Conservation (phyloP, 768 basidiomycete genomes). For the Rhodosporidiobolus odoratus region DNA sequence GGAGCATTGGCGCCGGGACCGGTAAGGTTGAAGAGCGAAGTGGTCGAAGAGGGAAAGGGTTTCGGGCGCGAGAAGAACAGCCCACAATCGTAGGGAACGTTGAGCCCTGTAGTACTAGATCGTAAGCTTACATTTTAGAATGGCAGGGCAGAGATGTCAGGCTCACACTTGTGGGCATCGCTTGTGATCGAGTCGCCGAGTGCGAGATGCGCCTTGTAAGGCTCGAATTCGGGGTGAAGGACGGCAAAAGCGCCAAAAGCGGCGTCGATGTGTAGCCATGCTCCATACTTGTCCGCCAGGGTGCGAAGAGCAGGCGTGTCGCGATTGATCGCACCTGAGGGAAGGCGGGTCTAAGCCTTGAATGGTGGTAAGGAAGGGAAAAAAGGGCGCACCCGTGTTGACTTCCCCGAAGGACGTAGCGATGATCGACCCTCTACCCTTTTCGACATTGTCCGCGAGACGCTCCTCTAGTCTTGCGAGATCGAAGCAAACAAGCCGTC, state of each 20-base stretch:
- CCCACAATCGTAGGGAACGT: slow-evolving; percentile 49
- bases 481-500: slow-evolving; percentile 43
- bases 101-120: slow-evolving; percentile 47
- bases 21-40: slow-evolving; percentile 44
- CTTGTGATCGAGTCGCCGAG: slow-evolving; percentile 49
- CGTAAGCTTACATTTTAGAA: neutral
- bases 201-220: slow-evolving; percentile 45
- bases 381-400: slow-evolving; percentile 46
- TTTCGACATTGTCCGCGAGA: slow-evolving; percentile 41
- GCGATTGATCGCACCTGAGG: slow-evolving; percentile 45
- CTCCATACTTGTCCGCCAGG: slow-evolving; percentile 47
- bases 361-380: neutral
- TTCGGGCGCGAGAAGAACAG: slow-evolving; percentile 46
- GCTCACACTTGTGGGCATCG: slow-evolving; percentile 46
- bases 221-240: slow-evolving; percentile 45
- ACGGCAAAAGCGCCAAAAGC: slow-evolving; percentile 52
- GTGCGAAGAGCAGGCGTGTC: slow-evolving; percentile 44
- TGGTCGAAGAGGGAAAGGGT: neutral
- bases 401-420: slow-evolving; percentile 50
- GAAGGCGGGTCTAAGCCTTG: neutral
- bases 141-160: neutral
- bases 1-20: slow-evolving; percentile 45
- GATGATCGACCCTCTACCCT: slow-evolving; percentile 42
- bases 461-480: slow-evolving; percentile 43
- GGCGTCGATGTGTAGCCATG: slow-evolving; percentile 52